Conservation (phyloP, 2,329 filamentous ascomycete genomes). For the Scedosporium apiospermum region DNA sequence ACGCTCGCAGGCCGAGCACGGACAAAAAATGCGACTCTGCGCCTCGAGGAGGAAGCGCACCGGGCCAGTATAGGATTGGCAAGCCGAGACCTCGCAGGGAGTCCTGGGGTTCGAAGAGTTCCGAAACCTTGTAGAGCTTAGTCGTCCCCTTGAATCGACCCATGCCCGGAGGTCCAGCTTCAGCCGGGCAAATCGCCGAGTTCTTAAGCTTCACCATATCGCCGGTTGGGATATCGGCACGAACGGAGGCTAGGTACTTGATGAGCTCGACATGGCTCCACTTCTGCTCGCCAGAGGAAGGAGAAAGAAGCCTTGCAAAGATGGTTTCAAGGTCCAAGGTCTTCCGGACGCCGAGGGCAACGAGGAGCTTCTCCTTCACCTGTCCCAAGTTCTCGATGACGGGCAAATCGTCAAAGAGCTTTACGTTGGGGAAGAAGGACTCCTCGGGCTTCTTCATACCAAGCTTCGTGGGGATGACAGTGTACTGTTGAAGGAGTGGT, state of each 20-base stretch:
- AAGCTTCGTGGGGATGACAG: slow-evolving; percentile 80
- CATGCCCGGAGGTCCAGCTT: slow-evolving; percentile 43
- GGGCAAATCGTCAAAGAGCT: slow-evolving; percentile 87
- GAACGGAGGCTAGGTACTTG: slow-evolving; percentile 85
- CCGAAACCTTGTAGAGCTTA: slow-evolving; percentile 60
- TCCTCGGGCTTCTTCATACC: slow-evolving; percentile 82
- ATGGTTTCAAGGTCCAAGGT: slow-evolving; percentile 92
- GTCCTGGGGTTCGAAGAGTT: slow-evolving; percentile 73
- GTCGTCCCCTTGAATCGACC: slow-evolving; percentile 42
- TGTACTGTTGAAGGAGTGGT: slow-evolving; percentile 53
- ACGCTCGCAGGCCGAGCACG: slow-evolving; percentile 61
- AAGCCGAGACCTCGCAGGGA: slow-evolving; percentile 59
- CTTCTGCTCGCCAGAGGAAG: slow-evolving; percentile 46
- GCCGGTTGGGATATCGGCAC: slow-evolving; percentile 72
- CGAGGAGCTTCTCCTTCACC: slow-evolving; percentile 84
- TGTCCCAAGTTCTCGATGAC: slow-evolving; percentile 65
- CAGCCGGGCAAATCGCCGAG: slow-evolving; percentile 75
- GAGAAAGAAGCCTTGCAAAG: slow-evolving; percentile 71
- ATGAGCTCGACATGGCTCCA: slow-evolving; percentile 95
- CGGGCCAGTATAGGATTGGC: slow-evolving; percentile 75
- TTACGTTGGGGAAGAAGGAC: slow-evolving; percentile 88
- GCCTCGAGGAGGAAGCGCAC: slow-evolving; percentile 54
- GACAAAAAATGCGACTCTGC: slow-evolving; percentile 67
- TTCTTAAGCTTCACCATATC: slow-evolving; percentile 72
- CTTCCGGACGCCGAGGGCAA: slow-evolving; percentile 80